phyloP scores from a whole-genome alignment of 2,329 filamentous ascomycete species.

The Venturia carpophila region DNA sequence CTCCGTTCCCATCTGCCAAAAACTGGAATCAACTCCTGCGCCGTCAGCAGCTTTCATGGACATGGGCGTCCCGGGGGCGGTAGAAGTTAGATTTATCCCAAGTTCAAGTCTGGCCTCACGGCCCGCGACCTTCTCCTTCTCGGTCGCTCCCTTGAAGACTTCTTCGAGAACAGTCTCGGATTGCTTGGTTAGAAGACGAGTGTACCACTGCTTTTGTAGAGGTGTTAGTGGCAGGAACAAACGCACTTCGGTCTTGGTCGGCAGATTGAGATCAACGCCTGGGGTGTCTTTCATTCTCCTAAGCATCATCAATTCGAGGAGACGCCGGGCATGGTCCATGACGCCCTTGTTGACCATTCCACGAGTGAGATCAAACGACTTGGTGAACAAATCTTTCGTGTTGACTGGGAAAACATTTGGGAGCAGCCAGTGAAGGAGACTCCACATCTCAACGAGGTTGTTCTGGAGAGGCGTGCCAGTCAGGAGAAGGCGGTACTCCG shows the following conservation, averaged over 20 bases:
- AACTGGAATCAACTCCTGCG: conserved; percentile 16
- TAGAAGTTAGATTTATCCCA: conserved; percentile 23
- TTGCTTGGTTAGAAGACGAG: conserved; percentile 47
- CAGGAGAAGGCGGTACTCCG: conserved; percentile 53
- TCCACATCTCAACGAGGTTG: conserved; percentile 58
- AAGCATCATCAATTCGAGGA: conserved; percentile 58
- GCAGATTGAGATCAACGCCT: conserved; percentile 50
- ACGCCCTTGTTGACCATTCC: conserved; percentile 53
- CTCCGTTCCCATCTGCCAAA: conserved; percentile 18
- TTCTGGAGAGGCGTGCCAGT: conserved; percentile 64
- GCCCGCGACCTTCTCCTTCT: conserved; percentile 36
- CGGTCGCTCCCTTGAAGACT: conserved; percentile 42
- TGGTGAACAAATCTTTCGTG: conserved; percentile 49
- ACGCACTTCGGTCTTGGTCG: conserved; percentile 57
- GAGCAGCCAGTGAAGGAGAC: conserved; percentile 62
- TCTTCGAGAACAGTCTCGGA: conserved; percentile 46
- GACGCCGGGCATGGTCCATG: conserved; percentile 51
- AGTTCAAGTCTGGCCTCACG: conserved; percentile 26
- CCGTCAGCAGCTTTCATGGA: conserved; percentile 29
- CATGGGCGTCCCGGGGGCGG: conserved; percentile 22
- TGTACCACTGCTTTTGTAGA: conserved; percentile 53
- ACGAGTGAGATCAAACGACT: conserved; percentile 57
- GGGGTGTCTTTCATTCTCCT: conserved; percentile 58
- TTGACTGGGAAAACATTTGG: conserved; percentile 56
- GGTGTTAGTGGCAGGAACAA: conserved; percentile 51